Percentiles rank a stretch among this genome's conserved stretches.
Evolutionary conservation across 345 rosid genomes (phyloP).

Genomic region (Cardamine resedifolia): DNA sequence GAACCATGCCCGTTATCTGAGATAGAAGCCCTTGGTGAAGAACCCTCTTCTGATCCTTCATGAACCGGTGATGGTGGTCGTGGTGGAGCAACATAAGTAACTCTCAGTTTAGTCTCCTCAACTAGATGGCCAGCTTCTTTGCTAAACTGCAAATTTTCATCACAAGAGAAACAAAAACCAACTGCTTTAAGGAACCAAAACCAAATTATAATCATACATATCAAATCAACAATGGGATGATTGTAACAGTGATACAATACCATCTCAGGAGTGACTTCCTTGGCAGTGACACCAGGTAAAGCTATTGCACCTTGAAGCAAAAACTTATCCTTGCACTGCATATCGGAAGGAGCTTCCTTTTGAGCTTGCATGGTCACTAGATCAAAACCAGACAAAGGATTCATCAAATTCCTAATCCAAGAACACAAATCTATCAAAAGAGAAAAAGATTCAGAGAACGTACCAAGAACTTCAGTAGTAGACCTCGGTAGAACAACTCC

Average conservation of each 20-base stretch:
- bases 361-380: conserved; percentile 94
- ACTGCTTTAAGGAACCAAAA: not conserved
- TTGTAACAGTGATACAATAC: conserved; percentile 33
- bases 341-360: conserved; percentile 73
- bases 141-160: conserved; percentile 55
- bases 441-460: not conserved
- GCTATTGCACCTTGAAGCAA: conserved; percentile 70
- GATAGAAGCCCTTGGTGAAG: conserved; percentile 62
- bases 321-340: conserved; percentile 92
- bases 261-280: conserved; percentile 70
- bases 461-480: conserved; percentile 69
- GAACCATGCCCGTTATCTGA: conserved; percentile 58
- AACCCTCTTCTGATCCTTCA: conserved; percentile 88
- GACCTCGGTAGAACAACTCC: conserved; percentile 70
- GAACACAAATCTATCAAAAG: not conserved
- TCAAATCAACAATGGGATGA: not conserved
- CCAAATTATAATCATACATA: not conserved
- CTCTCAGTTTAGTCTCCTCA: conserved; percentile 77
- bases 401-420: not conserved
- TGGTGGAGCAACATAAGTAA: conserved; percentile 71
- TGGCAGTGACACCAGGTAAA: conserved; percentile 53
- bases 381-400: conserved; percentile 13
- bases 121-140: conserved; percentile 58
- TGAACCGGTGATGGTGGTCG: conserved; percentile 84
- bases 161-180: not conserved